Base-by-base conservation (phyloP, 768 basidiomycete genomes). In the Boletus subcaerulescens region DNA sequence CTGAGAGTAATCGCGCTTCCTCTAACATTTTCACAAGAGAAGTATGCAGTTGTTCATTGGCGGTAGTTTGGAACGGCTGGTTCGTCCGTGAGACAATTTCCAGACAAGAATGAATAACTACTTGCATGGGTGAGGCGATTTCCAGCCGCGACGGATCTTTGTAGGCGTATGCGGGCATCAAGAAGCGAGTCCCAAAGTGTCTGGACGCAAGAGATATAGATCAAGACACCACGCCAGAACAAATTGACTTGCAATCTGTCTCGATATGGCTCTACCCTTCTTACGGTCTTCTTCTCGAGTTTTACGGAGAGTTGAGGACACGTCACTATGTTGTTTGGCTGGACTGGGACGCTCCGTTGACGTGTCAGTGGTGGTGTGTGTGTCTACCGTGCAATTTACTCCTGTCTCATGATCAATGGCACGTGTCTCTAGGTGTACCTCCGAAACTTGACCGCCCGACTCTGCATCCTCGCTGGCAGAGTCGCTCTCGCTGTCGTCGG, bases 161-260 rank as follows among this genome's bases (percentile, higher is more conserved):
- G 96, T 42, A 97, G 71, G 24, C 86, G 86, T 68, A 98, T 98
- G 35, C 96, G 84, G n/a, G 90, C 83, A 66, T 97, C 91, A 29
- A 98, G 78, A 36, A 98, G 76, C 5, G 80, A 77, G 68, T 98
- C 93, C 89, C 93, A 97, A 35, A 94, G 71, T 3, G 78, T 76
- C 93, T 98, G 55, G 24, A 52, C 11, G 31, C 47, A 31, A 48
- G 26, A 40, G 26, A 40, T 53, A 45, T 43, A 47, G 46, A 56
- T 59, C 45, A 44, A 49, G 46, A 33, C 24, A 45, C 15, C 18
- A 40, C 26, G 2, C 48, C 24, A 51, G 47, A 58, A 12, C 48
- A 45, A 47, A 74, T 18, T 12, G 48, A 68, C 89, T 55, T 64
- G 90, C 96, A 51, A 93, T 81, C 73, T 98, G 96, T 58, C 80